Evolutionary conservation across 2,329 filamentous ascomycete species (phyloP).

Genomic region (Peltaster fructicola): DNA sequence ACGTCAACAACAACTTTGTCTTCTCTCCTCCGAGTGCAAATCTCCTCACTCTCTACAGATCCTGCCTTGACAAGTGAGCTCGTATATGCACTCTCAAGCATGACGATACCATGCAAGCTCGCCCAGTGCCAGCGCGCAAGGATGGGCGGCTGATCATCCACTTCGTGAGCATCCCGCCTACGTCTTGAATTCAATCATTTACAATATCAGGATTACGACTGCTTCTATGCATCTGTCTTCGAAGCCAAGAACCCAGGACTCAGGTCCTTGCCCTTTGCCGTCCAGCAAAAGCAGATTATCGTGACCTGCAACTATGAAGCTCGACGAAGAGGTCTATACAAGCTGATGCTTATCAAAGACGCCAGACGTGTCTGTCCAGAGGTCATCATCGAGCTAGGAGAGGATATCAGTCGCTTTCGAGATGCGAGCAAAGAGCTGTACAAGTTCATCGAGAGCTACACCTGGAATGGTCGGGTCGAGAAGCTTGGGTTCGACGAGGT

Average conservation of each 20-base stretch:
- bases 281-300: conserved; percentile 78
- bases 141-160: background rate
- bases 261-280: conserved; percentile 56
- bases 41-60: too few species aligned
- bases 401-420: conserved; percentile 71
- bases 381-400: conserved; percentile 68
- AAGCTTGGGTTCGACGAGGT: conserved; percentile 84
- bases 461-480: conserved; percentile 66
- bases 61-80: too few species aligned
- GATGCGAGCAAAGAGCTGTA: conserved; percentile 72
- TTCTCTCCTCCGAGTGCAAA: too few species aligned
- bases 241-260: conserved; percentile 64
- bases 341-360: conserved; percentile 72
- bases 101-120: conserved; percentile 4
- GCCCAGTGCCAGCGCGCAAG: conserved; percentile 2
- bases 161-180: background rate
- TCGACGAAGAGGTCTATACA: conserved; percentile 49
- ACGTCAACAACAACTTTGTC: too few species aligned
- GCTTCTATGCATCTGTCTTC: conserved; percentile 86
- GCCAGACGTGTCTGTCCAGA: conserved; percentile 68
- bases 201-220: conserved; percentile 55
- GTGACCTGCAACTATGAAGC: conserved; percentile 93
- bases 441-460: conserved; percentile 50
- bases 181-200: conserved; percentile 1
- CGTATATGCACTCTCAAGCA: conserved; percentile 6